These are phyloP conservation scores for Blastobotrys serpentis DNA, from an alignment of 1,139 yeast species.

Conservation along the genomic window DNA sequence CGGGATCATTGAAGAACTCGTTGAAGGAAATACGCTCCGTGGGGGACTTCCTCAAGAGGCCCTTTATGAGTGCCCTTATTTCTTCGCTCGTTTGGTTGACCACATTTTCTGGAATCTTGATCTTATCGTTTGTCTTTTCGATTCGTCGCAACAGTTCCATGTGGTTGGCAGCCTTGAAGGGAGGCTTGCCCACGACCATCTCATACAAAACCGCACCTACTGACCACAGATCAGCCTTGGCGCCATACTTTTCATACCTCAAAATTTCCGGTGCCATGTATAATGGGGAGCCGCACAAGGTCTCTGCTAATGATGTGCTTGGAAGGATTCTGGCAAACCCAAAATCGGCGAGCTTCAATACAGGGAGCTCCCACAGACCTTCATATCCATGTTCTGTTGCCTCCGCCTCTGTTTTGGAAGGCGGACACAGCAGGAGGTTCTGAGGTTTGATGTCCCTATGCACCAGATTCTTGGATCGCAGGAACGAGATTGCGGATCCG, in stretches of 20 bases:
- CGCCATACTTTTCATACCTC: slow-evolving; percentile 91
- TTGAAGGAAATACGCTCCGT: slow-evolving; percentile 82
- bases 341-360: slow-evolving; percentile 91
- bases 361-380: slow-evolving; percentile 86
- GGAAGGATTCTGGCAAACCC: slow-evolving; percentile 96
- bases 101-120: slow-evolving; percentile 59
- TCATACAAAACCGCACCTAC: slow-evolving; percentile 95
- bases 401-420: slow-evolving; percentile 58
- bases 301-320: slow-evolving; percentile 90
- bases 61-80: slow-evolving; percentile 66
- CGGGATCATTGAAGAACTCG: slow-evolving; percentile 69
- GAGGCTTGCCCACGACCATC: slow-evolving; percentile 94
- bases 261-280: slow-evolving; percentile 99
- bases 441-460: slow-evolving; percentile 96
- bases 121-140: slow-evolving; percentile 74
- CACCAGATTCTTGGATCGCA: slow-evolving; percentile 78
- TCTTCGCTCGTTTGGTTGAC: slow-evolving; percentile 46
- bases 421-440: slow-evolving; percentile 77
- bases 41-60: slow-evolving; percentile 78
- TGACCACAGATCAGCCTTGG: slow-evolving; percentile 97
- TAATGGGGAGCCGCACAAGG: slow-evolving; percentile 93
- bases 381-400: slow-evolving; percentile 59
- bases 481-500: slow-evolving; percentile 76
- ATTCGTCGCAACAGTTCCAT: slow-evolving; percentile 83
- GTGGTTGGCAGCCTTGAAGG: slow-evolving; percentile 90